A percentile compares a stretch with the other conserved stretches of the same genome.
Evolutionary conservation across 1,284 basidiomycete genomes (phyloP).

Genomic region (Uromyces viciae-fabae): DNA sequence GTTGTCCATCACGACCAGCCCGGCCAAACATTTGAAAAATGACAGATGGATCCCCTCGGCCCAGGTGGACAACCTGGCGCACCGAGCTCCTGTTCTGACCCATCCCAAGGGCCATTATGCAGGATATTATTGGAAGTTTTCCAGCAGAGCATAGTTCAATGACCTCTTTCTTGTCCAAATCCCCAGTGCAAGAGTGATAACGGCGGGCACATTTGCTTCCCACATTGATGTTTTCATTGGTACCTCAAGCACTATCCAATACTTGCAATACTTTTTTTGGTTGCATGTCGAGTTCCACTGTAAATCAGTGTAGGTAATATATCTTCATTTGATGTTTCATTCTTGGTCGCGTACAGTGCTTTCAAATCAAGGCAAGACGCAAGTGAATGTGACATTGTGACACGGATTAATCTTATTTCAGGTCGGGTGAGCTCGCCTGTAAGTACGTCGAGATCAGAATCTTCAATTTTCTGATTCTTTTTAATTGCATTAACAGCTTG

Average conservation of each 20-base stretch:
- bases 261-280: neutral
- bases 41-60: neutral
- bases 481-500: too few relatives aligned
- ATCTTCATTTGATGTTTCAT: neutral
- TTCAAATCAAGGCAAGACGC: neutral
- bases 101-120: neutral
- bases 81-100: neutral
- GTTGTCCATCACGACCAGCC: neutral
- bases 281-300: neutral
- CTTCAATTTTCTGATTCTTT: too few relatives aligned
- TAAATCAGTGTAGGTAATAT: neutral
- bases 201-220: neutral
- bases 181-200: neutral
- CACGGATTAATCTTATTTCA: neutral
- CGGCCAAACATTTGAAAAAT: neutral
- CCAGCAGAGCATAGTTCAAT: neutral
- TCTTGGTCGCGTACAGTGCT: neutral
- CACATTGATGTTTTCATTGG: neutral
- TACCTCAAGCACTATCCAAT: neutral
- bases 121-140: neutral
- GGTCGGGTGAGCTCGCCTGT: neutral
- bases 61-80: neutral
- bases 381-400: neutral
- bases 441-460: neutral
- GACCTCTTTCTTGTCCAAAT: neutral